Conservation (phyloP, 2,329 filamentous ascomycete species). For the Talaromyces pinophilus region DNA sequence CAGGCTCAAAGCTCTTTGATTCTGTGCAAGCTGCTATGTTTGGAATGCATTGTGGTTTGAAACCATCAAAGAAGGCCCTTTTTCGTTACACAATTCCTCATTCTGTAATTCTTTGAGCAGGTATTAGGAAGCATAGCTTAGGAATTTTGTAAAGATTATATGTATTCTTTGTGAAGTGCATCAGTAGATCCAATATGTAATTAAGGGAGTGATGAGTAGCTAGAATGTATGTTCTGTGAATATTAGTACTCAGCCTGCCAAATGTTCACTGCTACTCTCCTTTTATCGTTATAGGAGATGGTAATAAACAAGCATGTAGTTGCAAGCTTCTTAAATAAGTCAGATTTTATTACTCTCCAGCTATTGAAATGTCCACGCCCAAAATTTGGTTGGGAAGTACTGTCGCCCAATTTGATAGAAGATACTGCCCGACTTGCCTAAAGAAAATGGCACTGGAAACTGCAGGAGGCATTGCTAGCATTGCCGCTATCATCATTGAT, state of each 20-base stretch:
- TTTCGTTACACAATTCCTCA: background rate
- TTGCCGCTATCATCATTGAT: background rate
- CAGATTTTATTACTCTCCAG: background rate
- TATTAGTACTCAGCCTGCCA: background rate
- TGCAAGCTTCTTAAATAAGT: background rate
- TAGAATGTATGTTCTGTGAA: background rate
- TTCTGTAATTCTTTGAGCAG: background rate
- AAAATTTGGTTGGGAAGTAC: background rate
- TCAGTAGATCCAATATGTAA: background rate
- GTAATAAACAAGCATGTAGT: background rate
- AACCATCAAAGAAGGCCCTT: background rate
- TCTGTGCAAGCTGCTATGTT: background rate
- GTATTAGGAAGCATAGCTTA: background rate
- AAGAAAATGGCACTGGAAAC: background rate
- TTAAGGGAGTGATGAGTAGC: background rate
- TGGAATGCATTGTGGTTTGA: background rate
- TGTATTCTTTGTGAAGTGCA: background rate
- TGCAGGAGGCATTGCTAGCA: background rate
- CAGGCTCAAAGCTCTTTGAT: background rate
- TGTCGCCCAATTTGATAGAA: background rate
- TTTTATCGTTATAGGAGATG: background rate
- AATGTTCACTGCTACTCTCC: background rate
- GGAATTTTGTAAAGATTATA: no score
- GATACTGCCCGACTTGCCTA: background rate
- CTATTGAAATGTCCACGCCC: background rate